Evolutionary conservation across 495 filamentous ascomycete genomes (phyloP), one percentile per base, ranked within the genome.

Genomic region (Tuber melanosporum): DNA sequence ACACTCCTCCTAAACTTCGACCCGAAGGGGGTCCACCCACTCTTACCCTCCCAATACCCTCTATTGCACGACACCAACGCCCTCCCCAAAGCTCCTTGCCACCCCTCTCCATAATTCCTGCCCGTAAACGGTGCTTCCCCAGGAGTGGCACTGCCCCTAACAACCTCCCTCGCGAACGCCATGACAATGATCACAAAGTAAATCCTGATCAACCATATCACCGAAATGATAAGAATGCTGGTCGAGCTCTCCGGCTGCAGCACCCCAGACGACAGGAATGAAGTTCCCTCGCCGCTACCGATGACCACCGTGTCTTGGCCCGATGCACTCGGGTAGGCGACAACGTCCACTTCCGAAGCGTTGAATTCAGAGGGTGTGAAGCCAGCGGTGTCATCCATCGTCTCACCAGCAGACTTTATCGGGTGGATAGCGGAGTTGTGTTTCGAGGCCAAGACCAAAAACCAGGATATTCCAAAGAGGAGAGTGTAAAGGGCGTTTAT

Each of bases 171-270:
- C 19, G 94, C 93, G 83, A 91, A 94, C 26, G 93, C 90, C 81
- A 94, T 88, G 83, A 96, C 88, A 66, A 97, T 88, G 41, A 97
- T 86, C 70, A 91, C 87, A 79, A 94, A 93, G 84, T 97, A 97
- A 19, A 91, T 75, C 41, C 94, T 87, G 19, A 97, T 82, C 3
- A 88, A 84, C 89, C 92, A 95, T 47, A 97, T 87, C 12, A 87
- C 80, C 9, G 88, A 87, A 76, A 96, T 91, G 71, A 95, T 88
- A 3, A 90, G 84, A 79, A 97, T 90, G 83, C 91, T 93, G 71
- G 91, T 89, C 74, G 93, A 89, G 82, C 88, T 91, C 78, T 94
- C 93, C 26, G 89, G 88, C 74, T 91, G 88, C 69, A 89, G 62
- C 26, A 82, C 75, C 12, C 77, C 80, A 69, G 70, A 39, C 14